Evolutionary conservation across 2,329 filamentous ascomycete species (phyloP), one percentile per base, ranked within the genome.

Genomic region (Boeremia exigua): DNA sequence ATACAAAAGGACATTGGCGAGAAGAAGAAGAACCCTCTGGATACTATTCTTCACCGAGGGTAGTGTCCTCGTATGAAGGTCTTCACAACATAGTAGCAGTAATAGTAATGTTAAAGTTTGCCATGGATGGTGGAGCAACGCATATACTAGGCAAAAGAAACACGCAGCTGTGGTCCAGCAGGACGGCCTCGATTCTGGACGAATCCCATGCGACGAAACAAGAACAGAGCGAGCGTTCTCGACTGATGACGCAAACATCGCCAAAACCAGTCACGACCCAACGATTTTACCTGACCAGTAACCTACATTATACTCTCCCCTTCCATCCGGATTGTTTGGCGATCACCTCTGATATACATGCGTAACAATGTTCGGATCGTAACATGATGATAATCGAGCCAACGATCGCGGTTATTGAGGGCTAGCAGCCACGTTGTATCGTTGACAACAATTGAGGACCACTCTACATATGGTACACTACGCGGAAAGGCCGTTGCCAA

Each of bases 21-120:
- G 32, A 59, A 65, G 55, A 59, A 63, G 37, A 69, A 69, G 56
- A 69, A 62, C 23, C 66, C 66, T 1, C 27, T 69, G 36, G 66
- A 69, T 47, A 69, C 66, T 3, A 66, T 69, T 56, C 14, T 69
- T 39, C 66, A 69, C 58, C 60, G 66, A 28, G 66, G 66, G 4
- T 69, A 66, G 52, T 34, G 9, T 12, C 8, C 28, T 38, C 34
- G 48, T 33, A 34, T 25, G 14, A 38, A n/a, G 23, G n/a, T 14
- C 11, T n/a, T 38, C 14, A 43, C 17, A 23, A 27, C 8, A 42
- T 36, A 39, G 32, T 52, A 57, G 23, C 46, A 46, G 4, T 55
- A 55, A 52, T 51, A 44, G 12, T 44, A 44, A 37, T 37, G n/a
- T 28, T 19, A 7, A 9, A 17, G 10, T 1, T 11, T 5, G 11